phyloP scores from a whole-genome alignment of 75 land plant genomes.

The Chamaecyparis obtusa region DNA sequence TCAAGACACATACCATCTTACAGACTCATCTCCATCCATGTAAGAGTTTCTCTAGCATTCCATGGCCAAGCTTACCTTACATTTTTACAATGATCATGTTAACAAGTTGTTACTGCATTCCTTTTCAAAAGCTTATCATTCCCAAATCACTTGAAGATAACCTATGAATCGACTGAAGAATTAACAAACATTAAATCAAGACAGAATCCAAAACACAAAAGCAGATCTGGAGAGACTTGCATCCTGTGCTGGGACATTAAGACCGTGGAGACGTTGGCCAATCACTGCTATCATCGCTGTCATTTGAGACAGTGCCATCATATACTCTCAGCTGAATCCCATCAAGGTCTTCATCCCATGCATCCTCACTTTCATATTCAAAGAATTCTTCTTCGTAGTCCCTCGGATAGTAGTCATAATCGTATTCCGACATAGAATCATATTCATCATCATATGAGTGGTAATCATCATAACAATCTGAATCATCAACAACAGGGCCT shows the following conservation, averaged over 20 bases:
- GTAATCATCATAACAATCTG: constrained; percentile 31
- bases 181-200: background rate
- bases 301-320: constrained; percentile 24
- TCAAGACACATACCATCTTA: background rate
- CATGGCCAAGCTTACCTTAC: background rate
- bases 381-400: constrained; percentile 4
- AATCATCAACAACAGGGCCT: constrained; percentile 43
- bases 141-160: background rate
- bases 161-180: background rate
- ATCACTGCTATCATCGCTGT: constrained; percentile 23
- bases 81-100: background rate
- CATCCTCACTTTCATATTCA: constrained; percentile 29
- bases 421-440: constrained; percentile 7
- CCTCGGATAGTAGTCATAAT: constrained; percentile 6
- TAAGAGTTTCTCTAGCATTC: constrained; percentile 2
- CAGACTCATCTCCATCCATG: background rate
- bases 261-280: constrained; percentile 45
- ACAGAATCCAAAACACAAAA: background rate
- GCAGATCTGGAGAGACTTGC: background rate
- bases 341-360: constrained; percentile 23
- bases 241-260: background rate
- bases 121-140: background rate
- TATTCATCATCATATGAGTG: constrained; percentile 45
- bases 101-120: background rate
- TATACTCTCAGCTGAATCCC: constrained; percentile 43